These are phyloP conservation scores for Geosmithia morbida DNA, from an alignment of 2,329 filamentous ascomycete species.

Conservation along the genomic window DNA sequence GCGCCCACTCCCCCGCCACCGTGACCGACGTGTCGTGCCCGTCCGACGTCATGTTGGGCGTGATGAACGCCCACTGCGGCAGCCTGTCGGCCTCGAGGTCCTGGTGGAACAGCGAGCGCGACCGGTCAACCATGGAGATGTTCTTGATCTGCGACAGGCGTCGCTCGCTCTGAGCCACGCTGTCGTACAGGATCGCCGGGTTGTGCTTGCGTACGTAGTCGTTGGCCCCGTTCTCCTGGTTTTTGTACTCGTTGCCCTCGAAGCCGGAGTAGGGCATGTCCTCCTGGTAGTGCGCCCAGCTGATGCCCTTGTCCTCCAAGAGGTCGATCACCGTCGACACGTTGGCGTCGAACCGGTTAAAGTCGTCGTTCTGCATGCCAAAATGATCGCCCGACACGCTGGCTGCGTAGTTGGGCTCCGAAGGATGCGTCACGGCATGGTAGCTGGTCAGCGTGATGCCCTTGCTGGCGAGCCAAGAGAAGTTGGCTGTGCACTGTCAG, in stretches of 20 bases:
- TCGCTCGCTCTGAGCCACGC: conserved; percentile 40
- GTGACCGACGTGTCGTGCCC: conserved; percentile 63
- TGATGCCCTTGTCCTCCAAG: conserved; percentile 48
- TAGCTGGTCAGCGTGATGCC: conserved; percentile 19
- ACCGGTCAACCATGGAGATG: conserved; percentile 29
- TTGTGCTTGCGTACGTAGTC: conserved; percentile 81
- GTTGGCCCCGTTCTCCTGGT: conserved; percentile 50
- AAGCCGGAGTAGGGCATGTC: conserved; percentile 64
- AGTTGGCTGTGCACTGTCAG: conserved; percentile 9
- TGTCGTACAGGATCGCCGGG: conserved; percentile 49
- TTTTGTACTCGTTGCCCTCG: conserved; percentile 48
- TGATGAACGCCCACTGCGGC: conserved; percentile 60
- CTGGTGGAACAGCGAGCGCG: conserved; percentile 41
- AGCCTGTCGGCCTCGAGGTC: conserved; percentile 50
- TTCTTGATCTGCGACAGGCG: conserved; percentile 62
- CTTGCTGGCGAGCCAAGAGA: conserved; percentile 12
- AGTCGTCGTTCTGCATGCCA: conserved; percentile 55
- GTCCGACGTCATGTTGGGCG: conserved; percentile 62
- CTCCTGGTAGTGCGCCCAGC: conserved; percentile 64
- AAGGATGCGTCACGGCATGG: conserved; percentile 55
- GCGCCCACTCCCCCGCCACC: conserved; percentile 53
- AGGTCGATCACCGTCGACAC: conserved; percentile 55
- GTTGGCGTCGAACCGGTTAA: conserved; percentile 42
- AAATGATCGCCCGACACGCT: conserved; percentile 58
- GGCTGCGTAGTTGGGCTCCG: conserved; percentile 63